Conservation (phyloP, 257 asterid species). For the Solanum virginianum region DNA sequence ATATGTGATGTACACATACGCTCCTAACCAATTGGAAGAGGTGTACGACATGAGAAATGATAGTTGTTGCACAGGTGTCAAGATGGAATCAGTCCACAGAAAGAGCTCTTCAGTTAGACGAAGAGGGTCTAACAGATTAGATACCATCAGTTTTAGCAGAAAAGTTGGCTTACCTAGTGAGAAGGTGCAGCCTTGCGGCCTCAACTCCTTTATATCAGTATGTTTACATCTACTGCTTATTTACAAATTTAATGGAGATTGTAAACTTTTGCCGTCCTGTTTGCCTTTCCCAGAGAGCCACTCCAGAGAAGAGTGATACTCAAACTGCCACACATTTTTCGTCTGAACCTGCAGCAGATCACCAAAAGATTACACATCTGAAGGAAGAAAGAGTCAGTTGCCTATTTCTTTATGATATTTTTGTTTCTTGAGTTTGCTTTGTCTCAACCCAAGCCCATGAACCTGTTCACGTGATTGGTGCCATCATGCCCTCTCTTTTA, state of each 20-base stretch:
- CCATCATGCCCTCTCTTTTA: neutral
- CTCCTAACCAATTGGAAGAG: constrained; percentile 45
- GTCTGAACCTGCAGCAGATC: constrained; percentile 14
- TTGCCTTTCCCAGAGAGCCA: constrained; percentile 31
- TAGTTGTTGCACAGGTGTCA: constrained; percentile 36
- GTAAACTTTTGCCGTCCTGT: constrained; percentile 12
- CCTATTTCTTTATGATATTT: neutral
- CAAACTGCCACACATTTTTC: constrained; percentile 22
- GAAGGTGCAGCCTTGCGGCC: constrained; percentile 24
- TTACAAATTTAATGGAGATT: neutral
- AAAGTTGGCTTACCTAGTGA: constrained; percentile 28
- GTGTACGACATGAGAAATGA: constrained; percentile 16
- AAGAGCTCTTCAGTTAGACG: constrained; percentile 29
- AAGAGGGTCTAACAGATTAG: constrained; percentile 23
- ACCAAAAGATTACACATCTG: constrained; percentile 15
- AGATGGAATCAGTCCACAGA: constrained; percentile 29
- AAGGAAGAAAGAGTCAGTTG: constrained; percentile 35
- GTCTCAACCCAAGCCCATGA: neutral
- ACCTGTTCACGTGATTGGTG: neutral
- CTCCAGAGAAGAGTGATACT: constrained; percentile 21
- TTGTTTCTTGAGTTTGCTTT: neutral
- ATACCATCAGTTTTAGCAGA: constrained; percentile 33
- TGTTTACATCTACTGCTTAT: neutral
- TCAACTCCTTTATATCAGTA: neutral
- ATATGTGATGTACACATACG: constrained; percentile 82